Evolutionary conservation across 2,329 filamentous ascomycete species (phyloP), one percentile per base, ranked within the genome.

Genomic region (Volutella citrinella): DNA sequence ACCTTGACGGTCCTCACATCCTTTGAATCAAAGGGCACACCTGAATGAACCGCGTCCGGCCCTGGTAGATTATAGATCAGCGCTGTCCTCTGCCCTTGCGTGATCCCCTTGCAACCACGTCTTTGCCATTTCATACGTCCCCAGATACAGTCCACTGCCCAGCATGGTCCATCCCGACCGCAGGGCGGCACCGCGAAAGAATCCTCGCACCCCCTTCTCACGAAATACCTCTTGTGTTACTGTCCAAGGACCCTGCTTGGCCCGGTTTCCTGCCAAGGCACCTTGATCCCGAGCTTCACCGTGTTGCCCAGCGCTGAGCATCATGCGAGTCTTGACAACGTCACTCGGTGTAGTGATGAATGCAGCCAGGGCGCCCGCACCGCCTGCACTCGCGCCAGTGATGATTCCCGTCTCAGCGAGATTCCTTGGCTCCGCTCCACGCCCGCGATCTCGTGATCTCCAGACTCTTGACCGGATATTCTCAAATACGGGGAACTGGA

Each of bases 401-500:
- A 91, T 76, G 3, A 75, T 37, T 0, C 79, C 86, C 16, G 81
- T 82, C 61, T 91, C 83, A 6, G 78, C 45, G 11, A 93, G 54
- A 4, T 42, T 49, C 17, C 38, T 31, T 12, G 50, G 42, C 32
- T 49, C 28, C 19, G 19, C 32, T 15, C 42, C 32, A 31, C 56
- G 51, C 30, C 7, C 61, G 62, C 34, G 13, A 11, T 42, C 36
- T 42, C 56, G 52, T 29, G 51, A 47, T 15, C 54, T 39, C 68
- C 68, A 68, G 10, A 88, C 71, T 5, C 54, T 56, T 22, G 63
- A 59, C 36, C 84, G 81, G 33, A 88, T 52, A 28, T 77, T 68
- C 65, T 95, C 89, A 52, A 93, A 95, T 48, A 93, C 71, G 5
- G 89, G 89, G 48, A 95, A 95, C 52, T 95, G 87, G 47, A 95